Percentiles rank a stretch among this genome's conserved stretches.
These are phyloP conservation scores for Naganishia randhawae DNA, from an alignment of 768 basidiomycete species.

Conservation along the genomic window DNA sequence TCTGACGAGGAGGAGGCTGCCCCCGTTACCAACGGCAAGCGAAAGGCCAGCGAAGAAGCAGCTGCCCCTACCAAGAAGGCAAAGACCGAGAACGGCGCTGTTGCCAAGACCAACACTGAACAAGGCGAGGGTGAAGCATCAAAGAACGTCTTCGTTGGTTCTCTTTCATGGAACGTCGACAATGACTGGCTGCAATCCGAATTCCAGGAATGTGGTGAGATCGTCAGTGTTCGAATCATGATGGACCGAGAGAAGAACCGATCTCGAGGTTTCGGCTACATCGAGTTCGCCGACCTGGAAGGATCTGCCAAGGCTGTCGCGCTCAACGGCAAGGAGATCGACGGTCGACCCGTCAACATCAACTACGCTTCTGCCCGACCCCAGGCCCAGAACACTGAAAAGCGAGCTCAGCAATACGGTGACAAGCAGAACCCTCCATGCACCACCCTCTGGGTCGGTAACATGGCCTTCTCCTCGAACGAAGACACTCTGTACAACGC, in stretches of 20 bases:
- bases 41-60: constrained; percentile 69
- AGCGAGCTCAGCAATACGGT: constrained; percentile 68
- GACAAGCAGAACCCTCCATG: constrained; percentile 66
- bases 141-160: constrained; percentile 82
- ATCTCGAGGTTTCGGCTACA: constrained; percentile 58
- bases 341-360: constrained; percentile 81
- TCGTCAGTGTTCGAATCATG: constrained; percentile 81
- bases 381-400: constrained; percentile 55
- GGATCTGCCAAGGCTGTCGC: constrained; percentile 68
- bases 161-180: constrained; percentile 93
- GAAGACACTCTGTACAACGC: constrained; percentile 86
- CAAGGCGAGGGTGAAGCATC: constrained; percentile 56
- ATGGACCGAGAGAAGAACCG: constrained; percentile 53
- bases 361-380: constrained; percentile 67
- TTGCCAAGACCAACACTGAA: constrained; percentile 52
- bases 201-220: constrained; percentile 82
- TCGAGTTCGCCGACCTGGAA: constrained; percentile 58
- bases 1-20: constrained; percentile 44
- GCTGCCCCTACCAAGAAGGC: constrained; percentile 71
- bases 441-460: constrained; percentile 80
- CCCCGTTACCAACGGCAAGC: constrained; percentile 57
- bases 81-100: constrained; percentile 65
- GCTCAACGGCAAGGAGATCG: constrained; percentile 82
- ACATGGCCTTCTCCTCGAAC: constrained; percentile 71
- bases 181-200: constrained; percentile 89